Evolutionary conservation across 83 land plant species (phyloP).

Genomic region (Picea abies): DNA sequence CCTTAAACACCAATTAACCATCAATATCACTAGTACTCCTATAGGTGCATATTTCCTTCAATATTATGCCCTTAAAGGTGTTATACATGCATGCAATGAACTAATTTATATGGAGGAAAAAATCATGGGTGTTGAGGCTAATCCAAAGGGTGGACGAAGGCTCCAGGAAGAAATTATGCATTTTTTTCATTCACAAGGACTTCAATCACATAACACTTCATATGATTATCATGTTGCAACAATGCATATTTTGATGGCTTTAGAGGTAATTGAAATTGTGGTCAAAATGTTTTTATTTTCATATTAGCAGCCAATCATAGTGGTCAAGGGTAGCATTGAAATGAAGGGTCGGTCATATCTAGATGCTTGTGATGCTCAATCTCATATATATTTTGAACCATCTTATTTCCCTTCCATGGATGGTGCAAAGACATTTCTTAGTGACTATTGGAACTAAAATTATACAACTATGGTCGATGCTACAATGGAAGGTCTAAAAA

Average conservation of each 20-base stretch:
- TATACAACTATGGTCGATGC: neutral
- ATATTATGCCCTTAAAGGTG: slow-evolving; percentile 37
- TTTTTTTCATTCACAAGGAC: slow-evolving; percentile 11
- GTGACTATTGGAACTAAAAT: slow-evolving; percentile 48
- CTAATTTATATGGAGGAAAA: no score
- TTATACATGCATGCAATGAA: slow-evolving; percentile 49
- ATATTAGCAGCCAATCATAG: slow-evolving; percentile 52
- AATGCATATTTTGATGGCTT: slow-evolving; percentile 58
- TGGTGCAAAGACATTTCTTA: slow-evolving; percentile 76
- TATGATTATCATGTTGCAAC: slow-evolving; percentile 18
- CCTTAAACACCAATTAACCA: slow-evolving; percentile 59
- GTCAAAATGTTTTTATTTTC: slow-evolving; percentile 62
- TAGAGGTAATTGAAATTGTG: slow-evolving; percentile 59
- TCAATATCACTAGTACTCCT: slow-evolving; percentile 20
- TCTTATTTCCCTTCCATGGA: slow-evolving; percentile 76
- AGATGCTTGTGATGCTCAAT: slow-evolving; percentile 36
- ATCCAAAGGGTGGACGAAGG: no score
- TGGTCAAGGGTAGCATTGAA: slow-evolving; percentile 22
- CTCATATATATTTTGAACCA: slow-evolving; percentile 62
- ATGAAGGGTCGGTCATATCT: slow-evolving; percentile 32
- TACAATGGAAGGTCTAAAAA: no score
- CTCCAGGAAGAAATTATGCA: no score
- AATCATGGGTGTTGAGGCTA: no score
- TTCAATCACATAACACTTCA: slow-evolving; percentile 22
- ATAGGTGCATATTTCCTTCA: slow-evolving; percentile 56